Conservation (phyloP, 345 rosid genomes). For the Leavenworthia alabamica region DNA sequence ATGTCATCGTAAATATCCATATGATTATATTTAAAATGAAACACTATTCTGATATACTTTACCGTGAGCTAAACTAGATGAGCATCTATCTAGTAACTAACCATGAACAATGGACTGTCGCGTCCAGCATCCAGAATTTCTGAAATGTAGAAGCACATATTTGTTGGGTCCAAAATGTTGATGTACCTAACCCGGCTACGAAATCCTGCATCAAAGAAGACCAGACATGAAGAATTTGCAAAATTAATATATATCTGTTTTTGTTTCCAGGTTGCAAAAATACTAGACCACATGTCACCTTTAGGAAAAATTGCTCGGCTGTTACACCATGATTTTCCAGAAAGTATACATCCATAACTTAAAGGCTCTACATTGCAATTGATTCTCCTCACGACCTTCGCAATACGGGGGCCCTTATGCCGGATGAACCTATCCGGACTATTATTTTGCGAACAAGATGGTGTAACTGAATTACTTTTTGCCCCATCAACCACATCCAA, state of each 20-base stretch:
- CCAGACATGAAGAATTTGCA: slow-evolving; percentile 6
- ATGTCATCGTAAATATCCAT: background rate
- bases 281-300: slow-evolving; percentile 40
- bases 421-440: slow-evolving; percentile 57
- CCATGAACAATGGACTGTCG: slow-evolving; percentile 76
- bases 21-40: background rate
- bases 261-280: slow-evolving; percentile 1
- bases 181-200: slow-evolving; percentile 81
- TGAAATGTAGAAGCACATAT: slow-evolving; percentile 67
- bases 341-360: slow-evolving; percentile 65
- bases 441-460: slow-evolving; percentile 62
- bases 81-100: slow-evolving; percentile 27
- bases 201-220: slow-evolving; percentile 62
- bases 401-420: slow-evolving; percentile 98
- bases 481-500: slow-evolving; percentile 35
- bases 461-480: slow-evolving; percentile 38
- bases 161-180: slow-evolving; percentile 74
- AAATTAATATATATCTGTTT: background rate
- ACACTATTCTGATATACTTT: background rate
- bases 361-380: slow-evolving; percentile 86
- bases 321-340: slow-evolving; percentile 84
- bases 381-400: slow-evolving; percentile 95
- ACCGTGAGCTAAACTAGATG: background rate
- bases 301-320: slow-evolving; percentile 81
- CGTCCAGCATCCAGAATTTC: slow-evolving; percentile 81